These are phyloP conservation scores for Globisporangium ultimum DNA, from an alignment of 352 stramenopile genomes.

Conservation along the genomic window DNA sequence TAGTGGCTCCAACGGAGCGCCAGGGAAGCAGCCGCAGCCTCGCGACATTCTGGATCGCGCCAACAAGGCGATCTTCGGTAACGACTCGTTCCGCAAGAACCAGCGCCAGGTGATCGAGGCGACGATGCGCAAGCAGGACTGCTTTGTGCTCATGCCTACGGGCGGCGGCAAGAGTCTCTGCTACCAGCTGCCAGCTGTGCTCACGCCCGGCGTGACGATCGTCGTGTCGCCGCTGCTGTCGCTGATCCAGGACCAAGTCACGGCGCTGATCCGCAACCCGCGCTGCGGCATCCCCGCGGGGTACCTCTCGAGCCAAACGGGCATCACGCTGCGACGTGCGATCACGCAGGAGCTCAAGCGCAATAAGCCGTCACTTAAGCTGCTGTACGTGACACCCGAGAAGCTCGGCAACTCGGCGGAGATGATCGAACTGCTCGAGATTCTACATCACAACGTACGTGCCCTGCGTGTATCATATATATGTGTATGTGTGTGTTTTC, in stretches of 20 bases:
- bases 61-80: conserved; percentile 69
- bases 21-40: background rate
- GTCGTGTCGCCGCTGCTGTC: conserved; percentile 93
- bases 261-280: conserved; percentile 63
- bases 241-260: conserved; percentile 94
- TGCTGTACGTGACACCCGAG: conserved; percentile 96
- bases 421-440: conserved; percentile 66
- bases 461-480: background rate
- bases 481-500: background rate
- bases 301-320: conserved; percentile 76
- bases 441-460: conserved; percentile 40
- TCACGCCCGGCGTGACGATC: conserved; percentile 83
- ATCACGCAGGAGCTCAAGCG: conserved; percentile 86
- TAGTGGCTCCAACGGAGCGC: background rate
- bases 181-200: conserved; percentile 84
- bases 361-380: conserved; percentile 56
- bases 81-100: conserved; percentile 86
- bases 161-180: conserved; percentile 90
- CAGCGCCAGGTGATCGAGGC: conserved; percentile 91
- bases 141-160: conserved; percentile 95
- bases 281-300: conserved; percentile 58
- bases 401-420: conserved; percentile 83
- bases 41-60: conserved; percentile 42
- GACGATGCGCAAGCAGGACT: conserved; percentile 88
- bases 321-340: conserved; percentile 50